Evolutionary conservation across 2,329 filamentous ascomycete species (phyloP).

Genomic region (Septoria linicola): DNA sequence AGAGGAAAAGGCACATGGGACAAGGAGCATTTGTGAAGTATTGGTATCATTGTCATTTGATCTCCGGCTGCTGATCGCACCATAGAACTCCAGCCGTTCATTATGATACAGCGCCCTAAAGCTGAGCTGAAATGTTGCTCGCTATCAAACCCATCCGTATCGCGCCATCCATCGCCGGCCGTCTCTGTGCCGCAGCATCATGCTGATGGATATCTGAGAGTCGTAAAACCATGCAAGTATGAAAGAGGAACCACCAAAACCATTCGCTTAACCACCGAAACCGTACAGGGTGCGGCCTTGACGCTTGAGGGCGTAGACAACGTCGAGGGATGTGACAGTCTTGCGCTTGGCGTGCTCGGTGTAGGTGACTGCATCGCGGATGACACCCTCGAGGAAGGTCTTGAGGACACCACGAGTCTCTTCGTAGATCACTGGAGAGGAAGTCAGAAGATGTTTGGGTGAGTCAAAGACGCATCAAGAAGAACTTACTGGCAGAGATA

Average conservation of each 20-base stretch:
- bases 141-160: slow-evolving; percentile 30
- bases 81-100: slow-evolving; percentile 33
- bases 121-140: slow-evolving; percentile 30
- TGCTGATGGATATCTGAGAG: slow-evolving; percentile 40
- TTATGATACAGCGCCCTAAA: slow-evolving; percentile 38
- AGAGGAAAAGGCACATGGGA: slow-evolving; percentile 6
- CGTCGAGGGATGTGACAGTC: slow-evolving; percentile 64
- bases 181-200: slow-evolving; percentile 33
- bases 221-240: slow-evolving; percentile 38
- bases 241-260: slow-evolving; percentile 25
- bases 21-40: slow-evolving; percentile 14
- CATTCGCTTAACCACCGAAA: slow-evolving; percentile 60
- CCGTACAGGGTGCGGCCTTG: slow-evolving; percentile 66
- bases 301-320: slow-evolving; percentile 63
- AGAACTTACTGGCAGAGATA: slow-evolving; percentile 81
- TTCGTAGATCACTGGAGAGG: slow-evolving; percentile 69
- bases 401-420: slow-evolving; percentile 80
- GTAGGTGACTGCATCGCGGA: slow-evolving; percentile 76
- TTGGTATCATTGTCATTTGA: slow-evolving; percentile 32
- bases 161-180: slow-evolving; percentile 39
- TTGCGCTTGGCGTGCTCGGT: slow-evolving; percentile 81
- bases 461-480: slow-evolving; percentile 14
- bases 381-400: slow-evolving; percentile 80
- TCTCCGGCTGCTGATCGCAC: slow-evolving; percentile 29
- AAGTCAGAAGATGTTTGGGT: slow-evolving; percentile 30